Base-by-base conservation (phyloP, 2,329 filamentous ascomycete species). In the Hypoxylon sp. region DNA sequence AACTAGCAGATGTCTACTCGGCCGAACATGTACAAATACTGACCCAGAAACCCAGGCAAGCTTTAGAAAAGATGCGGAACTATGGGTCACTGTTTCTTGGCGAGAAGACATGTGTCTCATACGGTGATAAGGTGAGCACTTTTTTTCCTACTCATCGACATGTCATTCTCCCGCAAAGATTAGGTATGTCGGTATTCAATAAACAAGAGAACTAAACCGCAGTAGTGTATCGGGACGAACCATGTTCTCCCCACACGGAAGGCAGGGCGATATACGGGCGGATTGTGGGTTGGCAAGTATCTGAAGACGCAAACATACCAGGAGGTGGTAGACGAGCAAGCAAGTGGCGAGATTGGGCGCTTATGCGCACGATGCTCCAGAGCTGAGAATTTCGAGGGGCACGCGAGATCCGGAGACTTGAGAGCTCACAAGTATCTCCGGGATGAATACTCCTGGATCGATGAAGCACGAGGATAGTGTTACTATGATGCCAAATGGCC, bases 251-350 rank as follows among this genome's bases (percentile, higher is more conserved):
- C 79, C 0, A 81, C 78, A 0, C 67, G 72, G 2, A 71, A 72
- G 13, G 77, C 77, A 0, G 73, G 74, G 0, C 64, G 74, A 2
- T 81, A 77, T 57, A 81, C 78, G 0, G 78, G 78, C 2, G 78
- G 78, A 1, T 67, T 81, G 3, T 81, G 78, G 78, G 78, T 81
- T 2, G 78, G 78, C n/a, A 81, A 81, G 61, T 81, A 71, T 55
- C 66, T 81, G 11, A 70, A 73, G 23, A 81, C 78, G 0, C 68
- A 73, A n/a, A 81, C 79, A 0, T 81, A 81, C 56, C 78, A 81
- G 57, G 77, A 80, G 51, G 77, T 81, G 0, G 66, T 62, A 1
- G 65, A 66, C 3, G 62, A 68, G 2, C 63, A 74, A 38, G 75
- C 73, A 8, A 79, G 76, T 60, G 78, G 74, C 0, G 65, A 78